Conservation (phyloP, 2,329 filamentous ascomycete genomes). For the Lecanosticta acicola region DNA sequence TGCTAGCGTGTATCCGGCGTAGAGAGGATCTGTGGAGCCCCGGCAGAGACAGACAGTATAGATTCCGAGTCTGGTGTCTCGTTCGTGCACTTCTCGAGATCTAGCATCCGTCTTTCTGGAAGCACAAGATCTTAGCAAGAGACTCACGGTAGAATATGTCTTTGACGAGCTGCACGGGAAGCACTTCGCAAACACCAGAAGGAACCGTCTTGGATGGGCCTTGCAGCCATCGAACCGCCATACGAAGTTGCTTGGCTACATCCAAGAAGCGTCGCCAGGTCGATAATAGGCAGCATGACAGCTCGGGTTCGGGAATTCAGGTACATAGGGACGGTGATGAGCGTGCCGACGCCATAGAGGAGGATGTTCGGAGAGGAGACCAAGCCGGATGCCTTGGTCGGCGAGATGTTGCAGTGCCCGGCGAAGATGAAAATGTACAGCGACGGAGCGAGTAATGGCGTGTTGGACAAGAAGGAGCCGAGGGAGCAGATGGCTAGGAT, state of each 20-base stretch:
- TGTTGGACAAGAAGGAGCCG: conserved; percentile 57
- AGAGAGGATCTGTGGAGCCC: conserved; percentile 52
- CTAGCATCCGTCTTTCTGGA: conserved; percentile 10
- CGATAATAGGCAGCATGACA: conserved; percentile 40
- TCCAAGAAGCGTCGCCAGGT: conserved; percentile 40
- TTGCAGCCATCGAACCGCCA: conserved; percentile 38
- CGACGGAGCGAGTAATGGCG: conserved; percentile 51
- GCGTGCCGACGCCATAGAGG: conserved; percentile 52
- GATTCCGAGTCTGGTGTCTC: conserved; percentile 50
- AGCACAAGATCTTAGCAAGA: background rate
- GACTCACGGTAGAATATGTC: conserved; percentile 41
- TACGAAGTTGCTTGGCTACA: conserved; percentile 39
- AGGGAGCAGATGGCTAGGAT: conserved; percentile 51
- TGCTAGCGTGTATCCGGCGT: conserved; percentile 57
- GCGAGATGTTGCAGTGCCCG: conserved; percentile 47
- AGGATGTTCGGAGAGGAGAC: conserved; percentile 57
- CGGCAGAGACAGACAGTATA: conserved; percentile 56
- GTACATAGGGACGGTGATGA: conserved; percentile 54
- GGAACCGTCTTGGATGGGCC: conserved; percentile 42
- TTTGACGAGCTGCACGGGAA: conserved; percentile 45
- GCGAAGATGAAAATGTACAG: conserved; percentile 55
- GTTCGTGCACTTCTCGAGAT: conserved; percentile 34
- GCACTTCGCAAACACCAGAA: conserved; percentile 43
- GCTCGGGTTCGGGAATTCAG: conserved; percentile 45
- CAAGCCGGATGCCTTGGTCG: conserved; percentile 49